Conservation (phyloP, 139 green algal genomes). For the Chlorella sp. region DNA sequence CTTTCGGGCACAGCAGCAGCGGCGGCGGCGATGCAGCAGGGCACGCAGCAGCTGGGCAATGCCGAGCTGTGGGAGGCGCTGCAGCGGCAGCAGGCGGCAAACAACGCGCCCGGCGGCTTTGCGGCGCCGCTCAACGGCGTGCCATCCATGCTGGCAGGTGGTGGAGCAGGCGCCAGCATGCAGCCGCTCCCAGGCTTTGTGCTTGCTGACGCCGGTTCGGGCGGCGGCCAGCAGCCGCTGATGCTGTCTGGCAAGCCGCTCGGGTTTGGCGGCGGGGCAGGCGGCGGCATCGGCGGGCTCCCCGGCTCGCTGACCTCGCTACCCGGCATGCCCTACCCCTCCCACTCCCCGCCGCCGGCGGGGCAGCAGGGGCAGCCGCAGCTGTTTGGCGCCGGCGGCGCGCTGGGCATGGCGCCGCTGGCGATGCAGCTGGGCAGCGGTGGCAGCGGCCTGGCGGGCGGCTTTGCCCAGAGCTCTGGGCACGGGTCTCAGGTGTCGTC, state of each 20-base stretch:
- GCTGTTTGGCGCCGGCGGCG: neutral
- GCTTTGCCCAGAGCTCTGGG: neutral
- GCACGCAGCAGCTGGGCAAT: neutral
- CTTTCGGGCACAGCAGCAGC: neutral
- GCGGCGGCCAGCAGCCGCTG: neutral
- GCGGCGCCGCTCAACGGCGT: too few species aligned
- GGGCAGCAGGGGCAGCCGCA: conserved; percentile 21
- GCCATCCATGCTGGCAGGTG: too few species aligned
- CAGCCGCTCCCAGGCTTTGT: neutral
- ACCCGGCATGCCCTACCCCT: neutral
- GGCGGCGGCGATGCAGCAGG: neutral
- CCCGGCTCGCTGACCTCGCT: conserved; percentile 21
- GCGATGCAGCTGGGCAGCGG: neutral
- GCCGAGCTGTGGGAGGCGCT: conserved; percentile 20
- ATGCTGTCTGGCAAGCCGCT: conserved; percentile 8
- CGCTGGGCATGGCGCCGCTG: neutral
- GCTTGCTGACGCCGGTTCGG: neutral
- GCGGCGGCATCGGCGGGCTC: conserved; percentile 1
- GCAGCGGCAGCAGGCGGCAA: conserved; percentile 25
- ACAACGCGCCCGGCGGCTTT: neutral
- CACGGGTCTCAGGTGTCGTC: conserved; percentile 3
- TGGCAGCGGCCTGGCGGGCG: neutral
- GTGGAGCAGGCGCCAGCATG: neutral
- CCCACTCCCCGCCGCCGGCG: neutral
- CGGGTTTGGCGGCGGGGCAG: neutral